These are phyloP conservation scores for Solanum chmielewskii DNA, from an alignment of 257 asterid genomes.

Conservation along the genomic window DNA sequence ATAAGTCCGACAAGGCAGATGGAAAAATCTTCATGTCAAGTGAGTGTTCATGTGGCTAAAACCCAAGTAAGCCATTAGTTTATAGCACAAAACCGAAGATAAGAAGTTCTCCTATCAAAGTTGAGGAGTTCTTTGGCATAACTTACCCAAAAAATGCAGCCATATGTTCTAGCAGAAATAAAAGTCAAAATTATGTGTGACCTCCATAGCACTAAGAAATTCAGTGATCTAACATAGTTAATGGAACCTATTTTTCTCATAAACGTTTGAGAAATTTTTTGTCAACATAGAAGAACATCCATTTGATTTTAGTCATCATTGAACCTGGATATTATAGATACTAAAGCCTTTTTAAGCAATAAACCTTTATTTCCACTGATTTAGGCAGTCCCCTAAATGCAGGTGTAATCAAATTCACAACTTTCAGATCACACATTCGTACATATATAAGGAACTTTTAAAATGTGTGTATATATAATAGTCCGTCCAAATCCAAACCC, in stretches of 20 bases:
- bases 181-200: not conserved
- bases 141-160: not conserved
- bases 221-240: not conserved
- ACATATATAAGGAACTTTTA: no score
- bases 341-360: no score
- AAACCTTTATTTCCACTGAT: no score
- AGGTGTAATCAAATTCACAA: no score
- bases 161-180: not conserved
- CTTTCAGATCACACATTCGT: no score
- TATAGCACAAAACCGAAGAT: not conserved
- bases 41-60: not conserved
- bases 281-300: not conserved
- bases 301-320: not conserved
- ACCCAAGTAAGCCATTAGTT: not conserved
- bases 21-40: not conserved
- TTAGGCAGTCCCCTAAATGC: no score
- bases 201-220: not conserved
- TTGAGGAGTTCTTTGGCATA: not conserved
- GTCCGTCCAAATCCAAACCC: not conserved
- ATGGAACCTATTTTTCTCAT: not conserved
- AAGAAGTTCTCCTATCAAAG: not conserved
- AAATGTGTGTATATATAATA: not conserved
- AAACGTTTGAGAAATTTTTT: not conserved
- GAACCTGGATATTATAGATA: not conserved
- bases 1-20: not conserved